These are phyloP conservation scores for Haberlea rhodopensis DNA, from an alignment of 257 asterid genomes.

Conservation along the genomic window DNA sequence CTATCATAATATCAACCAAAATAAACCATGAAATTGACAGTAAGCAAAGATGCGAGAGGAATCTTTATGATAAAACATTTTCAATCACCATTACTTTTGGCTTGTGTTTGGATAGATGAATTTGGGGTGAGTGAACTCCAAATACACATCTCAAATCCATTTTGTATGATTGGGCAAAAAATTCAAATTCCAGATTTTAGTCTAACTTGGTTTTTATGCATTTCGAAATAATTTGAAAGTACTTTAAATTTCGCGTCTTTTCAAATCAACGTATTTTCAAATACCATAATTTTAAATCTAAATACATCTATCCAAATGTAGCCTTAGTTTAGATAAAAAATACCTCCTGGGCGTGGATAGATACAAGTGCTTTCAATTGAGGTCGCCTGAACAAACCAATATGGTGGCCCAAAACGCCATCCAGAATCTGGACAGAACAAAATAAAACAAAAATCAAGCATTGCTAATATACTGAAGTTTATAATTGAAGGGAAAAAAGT, in stretches of 20 bases:
- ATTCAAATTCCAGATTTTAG: not conserved
- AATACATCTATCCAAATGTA: not conserved
- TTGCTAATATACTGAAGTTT: constrained; percentile 3
- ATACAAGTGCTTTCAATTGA: constrained; percentile 93
- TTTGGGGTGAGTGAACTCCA: not conserved
- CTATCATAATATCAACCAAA: constrained; percentile 37
- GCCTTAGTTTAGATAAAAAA: constrained; percentile 19
- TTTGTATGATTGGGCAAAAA: not conserved
- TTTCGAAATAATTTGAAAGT: not conserved
- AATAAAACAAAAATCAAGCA: not conserved
- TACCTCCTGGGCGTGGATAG: constrained; percentile 94
- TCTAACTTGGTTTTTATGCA: not conserved
- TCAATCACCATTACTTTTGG: not conserved
- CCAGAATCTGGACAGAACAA: constrained; percentile 53
- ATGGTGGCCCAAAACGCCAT: constrained; percentile 78
- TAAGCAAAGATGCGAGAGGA: not conserved
- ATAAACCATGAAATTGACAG: constrained; percentile 2
- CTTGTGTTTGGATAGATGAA: not conserved
- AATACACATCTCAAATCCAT: not conserved
- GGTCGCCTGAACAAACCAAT: constrained; percentile 88
- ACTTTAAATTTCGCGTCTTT: not conserved
- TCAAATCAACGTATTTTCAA: not conserved
- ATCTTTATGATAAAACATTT: not conserved
- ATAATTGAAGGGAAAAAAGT: not conserved
- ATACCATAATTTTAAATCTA: not conserved